These are phyloP conservation scores for Groenewaldozyma sp. DNA, from an alignment of 1,139 yeast genomes.

Conservation along the genomic window DNA sequence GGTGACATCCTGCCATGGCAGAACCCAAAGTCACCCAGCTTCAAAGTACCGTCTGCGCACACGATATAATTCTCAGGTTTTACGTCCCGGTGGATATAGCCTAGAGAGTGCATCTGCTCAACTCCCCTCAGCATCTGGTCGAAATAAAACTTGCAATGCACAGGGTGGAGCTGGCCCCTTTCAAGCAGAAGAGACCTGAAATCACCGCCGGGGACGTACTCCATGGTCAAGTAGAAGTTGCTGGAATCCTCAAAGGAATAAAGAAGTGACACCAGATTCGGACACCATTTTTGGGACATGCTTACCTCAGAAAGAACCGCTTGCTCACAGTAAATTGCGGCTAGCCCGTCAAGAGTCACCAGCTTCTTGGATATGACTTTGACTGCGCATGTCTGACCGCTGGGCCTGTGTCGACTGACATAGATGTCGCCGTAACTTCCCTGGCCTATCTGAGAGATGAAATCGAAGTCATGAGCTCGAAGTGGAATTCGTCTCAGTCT, in stretches of 20 bases:
- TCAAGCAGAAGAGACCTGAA: neutral
- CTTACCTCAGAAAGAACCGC: neutral
- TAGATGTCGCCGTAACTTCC: constrained; percentile 1
- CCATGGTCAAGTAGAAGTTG: constrained; percentile 1
- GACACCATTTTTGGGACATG: neutral
- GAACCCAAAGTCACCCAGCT: constrained; percentile 63
- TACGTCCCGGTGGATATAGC: constrained; percentile 93
- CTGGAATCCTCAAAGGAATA: neutral
- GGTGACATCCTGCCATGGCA: constrained; percentile 22
- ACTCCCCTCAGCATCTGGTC: constrained; percentile 72
- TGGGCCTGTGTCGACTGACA: neutral
- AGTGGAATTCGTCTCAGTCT: neutral
- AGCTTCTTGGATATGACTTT: constrained; percentile 1
- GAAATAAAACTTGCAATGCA: constrained; percentile 2
- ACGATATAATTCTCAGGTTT: constrained; percentile 86
- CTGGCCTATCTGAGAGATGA: constrained; percentile 1
- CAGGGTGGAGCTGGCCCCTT: neutral
- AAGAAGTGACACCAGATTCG: neutral
- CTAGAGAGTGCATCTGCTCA: constrained; percentile 78
- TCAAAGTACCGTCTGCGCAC: constrained; percentile 76
- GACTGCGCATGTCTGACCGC: neutral
- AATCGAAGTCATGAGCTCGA: neutral
- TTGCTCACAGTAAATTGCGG: neutral
- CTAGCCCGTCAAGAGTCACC: neutral
- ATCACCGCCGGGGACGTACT: constrained; percentile 3